Evolutionary conservation across 1,284 basidiomycete species (phyloP).

Genomic region (Moesziomyces parantarcticus): DNA sequence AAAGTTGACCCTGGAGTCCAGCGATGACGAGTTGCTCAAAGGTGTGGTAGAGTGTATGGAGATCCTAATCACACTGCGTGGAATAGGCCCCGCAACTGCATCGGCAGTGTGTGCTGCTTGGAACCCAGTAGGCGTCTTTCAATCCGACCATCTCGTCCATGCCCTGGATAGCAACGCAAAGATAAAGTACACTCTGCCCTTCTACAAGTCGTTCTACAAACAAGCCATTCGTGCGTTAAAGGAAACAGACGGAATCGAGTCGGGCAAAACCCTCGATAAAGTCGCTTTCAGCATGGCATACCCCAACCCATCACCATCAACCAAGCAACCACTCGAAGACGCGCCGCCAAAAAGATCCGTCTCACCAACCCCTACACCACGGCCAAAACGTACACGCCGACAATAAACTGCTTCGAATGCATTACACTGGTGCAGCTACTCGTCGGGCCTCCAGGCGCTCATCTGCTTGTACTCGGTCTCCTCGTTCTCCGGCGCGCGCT

Average conservation of each 20-base stretch:
- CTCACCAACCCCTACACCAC: too few relatives aligned
- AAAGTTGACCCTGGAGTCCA: neutral
- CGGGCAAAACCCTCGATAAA: slow-evolving; percentile 15
- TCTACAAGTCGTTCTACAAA: slow-evolving; percentile 19
- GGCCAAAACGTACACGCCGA: too few relatives aligned
- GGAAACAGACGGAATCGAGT: neutral
- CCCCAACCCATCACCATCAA: too few relatives aligned
- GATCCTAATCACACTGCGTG: slow-evolving; percentile 18
- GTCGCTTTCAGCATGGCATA: slow-evolving; percentile 4
- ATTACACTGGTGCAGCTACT: neutral
- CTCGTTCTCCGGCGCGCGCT: slow-evolving; percentile 65
- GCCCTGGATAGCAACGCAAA: neutral
- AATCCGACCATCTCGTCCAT: slow-evolving; percentile 21
- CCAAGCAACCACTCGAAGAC: too few relatives aligned
- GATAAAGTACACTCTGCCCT: slow-evolving; percentile 16
- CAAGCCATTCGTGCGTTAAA: neutral
- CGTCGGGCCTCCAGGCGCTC: slow-evolving; percentile 55
- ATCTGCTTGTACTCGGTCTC: slow-evolving; percentile 64
- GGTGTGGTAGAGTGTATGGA: slow-evolving; percentile 13
- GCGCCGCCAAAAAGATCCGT: too few relatives aligned
- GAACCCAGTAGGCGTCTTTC: slow-evolving; percentile 12
- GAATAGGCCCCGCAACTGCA: slow-evolving; percentile 38
- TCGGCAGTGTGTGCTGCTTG: slow-evolving; percentile 29
- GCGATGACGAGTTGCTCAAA: neutral
- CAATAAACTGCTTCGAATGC: too few relatives aligned